A percentile compares a stretch with the other conserved stretches of the same genome.
Conservation (phyloP, 1,284 basidiomycete genomes). For the Xerocomus nothofagi region DNA sequence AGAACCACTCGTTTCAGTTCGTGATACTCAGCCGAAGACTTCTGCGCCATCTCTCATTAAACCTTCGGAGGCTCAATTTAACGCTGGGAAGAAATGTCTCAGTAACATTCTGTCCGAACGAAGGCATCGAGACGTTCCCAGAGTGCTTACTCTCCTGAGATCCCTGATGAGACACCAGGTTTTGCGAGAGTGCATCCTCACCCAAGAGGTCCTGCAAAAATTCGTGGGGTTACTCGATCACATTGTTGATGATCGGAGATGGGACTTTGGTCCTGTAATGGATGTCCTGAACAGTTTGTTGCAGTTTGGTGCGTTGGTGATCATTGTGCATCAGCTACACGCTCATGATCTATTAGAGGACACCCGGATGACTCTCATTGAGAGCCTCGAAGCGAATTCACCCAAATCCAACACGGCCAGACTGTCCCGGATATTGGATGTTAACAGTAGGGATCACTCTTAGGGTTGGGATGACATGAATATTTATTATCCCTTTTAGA, state of each 20-base stretch:
- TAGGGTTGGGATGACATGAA: neutral
- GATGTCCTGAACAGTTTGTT: slow-evolving; percentile 22
- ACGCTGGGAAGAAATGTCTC: slow-evolving; percentile 10
- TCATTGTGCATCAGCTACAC: neutral
- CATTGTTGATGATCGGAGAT: neutral
- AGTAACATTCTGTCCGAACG: slow-evolving; percentile 7
- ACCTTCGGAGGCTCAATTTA: slow-evolving; percentile 1
- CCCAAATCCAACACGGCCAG: neutral
- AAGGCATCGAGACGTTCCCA: slow-evolving; percentile 18
- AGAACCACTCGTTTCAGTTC: slow-evolving; percentile 6
- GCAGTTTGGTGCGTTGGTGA: slow-evolving; percentile 18
- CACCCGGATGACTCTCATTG: slow-evolving; percentile 4
- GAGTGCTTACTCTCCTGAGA: slow-evolving; percentile 27
- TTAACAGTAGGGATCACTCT: slow-evolving; percentile 5
- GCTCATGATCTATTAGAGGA: slow-evolving; percentile 13
- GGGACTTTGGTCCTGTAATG: slow-evolving; percentile 25
- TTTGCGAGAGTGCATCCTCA: slow-evolving; percentile 19
- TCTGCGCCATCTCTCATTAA: neutral
- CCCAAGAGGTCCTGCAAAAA: slow-evolving; percentile 13
- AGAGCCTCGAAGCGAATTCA: slow-evolving; percentile 7
- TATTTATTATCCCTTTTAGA: slow-evolving; percentile 9
- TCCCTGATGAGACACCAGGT: slow-evolving; percentile 17
- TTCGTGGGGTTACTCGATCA: slow-evolving; percentile 19
- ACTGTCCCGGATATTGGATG: slow-evolving; percentile 17
- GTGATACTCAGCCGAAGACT: neutral